Evolutionary conservation across 2,329 filamentous ascomycete species (phyloP).

Genomic region (Rasamsonia emersonii): DNA sequence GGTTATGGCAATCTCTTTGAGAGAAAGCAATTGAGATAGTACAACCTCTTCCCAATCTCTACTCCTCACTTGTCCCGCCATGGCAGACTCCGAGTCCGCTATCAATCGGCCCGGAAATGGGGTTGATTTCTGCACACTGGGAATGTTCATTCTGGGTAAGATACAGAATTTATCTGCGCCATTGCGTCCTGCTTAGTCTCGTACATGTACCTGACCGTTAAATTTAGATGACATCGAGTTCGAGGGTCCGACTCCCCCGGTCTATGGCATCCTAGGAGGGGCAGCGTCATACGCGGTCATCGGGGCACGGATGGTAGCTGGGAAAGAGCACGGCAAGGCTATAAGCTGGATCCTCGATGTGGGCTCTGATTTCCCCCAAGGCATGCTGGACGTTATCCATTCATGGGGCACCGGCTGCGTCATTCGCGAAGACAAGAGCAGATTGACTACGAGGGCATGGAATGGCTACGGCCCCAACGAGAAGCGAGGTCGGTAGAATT

Average conservation of each 20-base stretch:
- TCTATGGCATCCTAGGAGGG: slow-evolving; percentile 73
- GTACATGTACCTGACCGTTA: slow-evolving; percentile 6
- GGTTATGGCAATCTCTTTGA: no score
- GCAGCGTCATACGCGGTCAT: slow-evolving; percentile 80
- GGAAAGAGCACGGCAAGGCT: slow-evolving; percentile 52
- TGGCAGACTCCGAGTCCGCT: neutral
- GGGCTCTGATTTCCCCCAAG: slow-evolving; percentile 73
- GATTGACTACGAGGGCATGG: slow-evolving; percentile 82
- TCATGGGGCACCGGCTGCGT: slow-evolving; percentile 69
- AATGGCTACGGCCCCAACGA: slow-evolving; percentile 73
- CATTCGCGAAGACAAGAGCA: slow-evolving; percentile 55
- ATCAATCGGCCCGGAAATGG: slow-evolving; percentile 4
- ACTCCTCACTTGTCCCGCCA: neutral
- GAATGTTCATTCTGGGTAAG: slow-evolving; percentile 57
- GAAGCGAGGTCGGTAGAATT: slow-evolving; percentile 46
- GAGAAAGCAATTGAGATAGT: no score
- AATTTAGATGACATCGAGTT: slow-evolving; percentile 82
- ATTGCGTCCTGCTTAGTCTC: neutral
- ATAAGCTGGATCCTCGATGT: slow-evolving; percentile 89
- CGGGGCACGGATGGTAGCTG: slow-evolving; percentile 81
- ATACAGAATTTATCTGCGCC: slow-evolving; percentile 1
- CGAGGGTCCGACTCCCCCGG: slow-evolving; percentile 57
- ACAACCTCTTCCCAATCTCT: no score
- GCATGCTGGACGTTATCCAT: slow-evolving; percentile 55
- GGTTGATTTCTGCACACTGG: slow-evolving; percentile 52